phyloP scores from a whole-genome alignment of 345 rosid genomes.

The Toxicodendron radicans region DNA sequence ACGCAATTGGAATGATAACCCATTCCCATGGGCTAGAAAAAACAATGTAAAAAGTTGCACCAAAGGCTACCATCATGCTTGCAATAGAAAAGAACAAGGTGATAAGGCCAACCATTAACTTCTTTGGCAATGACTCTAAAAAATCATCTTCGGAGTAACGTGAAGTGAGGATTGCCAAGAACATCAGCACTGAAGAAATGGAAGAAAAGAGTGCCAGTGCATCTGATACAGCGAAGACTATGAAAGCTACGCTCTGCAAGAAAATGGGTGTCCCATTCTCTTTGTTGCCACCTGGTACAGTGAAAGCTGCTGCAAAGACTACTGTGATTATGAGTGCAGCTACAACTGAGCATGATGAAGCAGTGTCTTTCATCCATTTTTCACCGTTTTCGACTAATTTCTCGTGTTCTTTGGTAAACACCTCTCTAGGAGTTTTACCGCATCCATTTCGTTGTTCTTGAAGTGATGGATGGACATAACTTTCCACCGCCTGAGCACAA shows the following conservation, averaged over 20 bases:
- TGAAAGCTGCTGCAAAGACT: neutral
- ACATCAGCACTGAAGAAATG: no score
- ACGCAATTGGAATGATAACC: no score
- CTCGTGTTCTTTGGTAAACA: neutral
- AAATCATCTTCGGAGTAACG: conserved; percentile 4
- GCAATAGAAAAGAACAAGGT: no score
- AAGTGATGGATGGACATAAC: neutral
- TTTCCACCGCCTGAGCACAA: neutral
- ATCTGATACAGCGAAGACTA: neutral
- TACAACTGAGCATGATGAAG: neutral
- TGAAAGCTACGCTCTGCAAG: neutral
- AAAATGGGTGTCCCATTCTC: neutral
- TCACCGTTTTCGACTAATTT: neutral
- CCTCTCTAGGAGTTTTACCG: neutral
- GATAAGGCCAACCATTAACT: no score
- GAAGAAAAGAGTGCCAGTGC: no score
- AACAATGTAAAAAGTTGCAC: no score
- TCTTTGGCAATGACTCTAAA: no score
- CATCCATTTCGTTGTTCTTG: neutral
- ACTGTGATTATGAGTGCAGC: conserved; percentile 6
- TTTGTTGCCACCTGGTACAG: neutral
- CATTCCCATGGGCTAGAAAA: no score
- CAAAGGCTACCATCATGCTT: no score
- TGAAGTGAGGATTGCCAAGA: neutral
- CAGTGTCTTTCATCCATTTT: conserved; percentile 2